Evolutionary conservation across 495 filamentous ascomycete genomes (phyloP), one percentile per base, ranked within the genome.

Genomic region (Neurospora tetrasperma): DNA sequence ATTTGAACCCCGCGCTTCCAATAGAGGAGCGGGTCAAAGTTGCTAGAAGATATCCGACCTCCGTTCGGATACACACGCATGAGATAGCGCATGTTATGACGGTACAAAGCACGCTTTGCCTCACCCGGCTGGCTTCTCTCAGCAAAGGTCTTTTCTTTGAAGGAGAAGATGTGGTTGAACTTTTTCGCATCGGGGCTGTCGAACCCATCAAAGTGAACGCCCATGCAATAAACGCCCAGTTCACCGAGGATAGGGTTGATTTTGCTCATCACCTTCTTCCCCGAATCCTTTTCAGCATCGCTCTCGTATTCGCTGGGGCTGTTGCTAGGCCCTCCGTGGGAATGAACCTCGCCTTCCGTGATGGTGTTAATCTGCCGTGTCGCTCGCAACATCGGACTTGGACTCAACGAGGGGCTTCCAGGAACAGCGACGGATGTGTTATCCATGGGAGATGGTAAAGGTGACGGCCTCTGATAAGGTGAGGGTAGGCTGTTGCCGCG

Each of bases 1-100:
- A 98, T 97, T 80, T 98, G 94, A 11, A 97, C 96, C 41, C 96
- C 96, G 70, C 92, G 92, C 66, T 96, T 89, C 96, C 96, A 99
- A 80, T 93, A 96, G 72, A 90, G 89, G 71, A 94, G 86, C 0
- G 96, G 96, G 77, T 98, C 93, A 76, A 97, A 97, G 80, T 99
- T 99, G 72, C 90, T 90, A 7, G 96, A 98, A 42, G 86, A 86
- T 43, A 97, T 84, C 16, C 96, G 93, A 71, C 87, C 90, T 12
- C 85, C 90, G 20, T 90, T 90, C 5, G 96, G 96, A 80, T 99
- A 99, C 41, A 98, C 93, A 46, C 96, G 90, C 86, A 97, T 97
- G 74, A 99, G 86, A 76, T 94, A 92, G 48, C 90, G 91, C 83
- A 93, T 90, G 78, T 99, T 99, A 83, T 99, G 96, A 71, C 90